A percentile compares a stretch with the other conserved stretches of the same genome.
Conservation (phyloP, 768 basidiomycete species). For the Xerocomus potaroensis region DNA sequence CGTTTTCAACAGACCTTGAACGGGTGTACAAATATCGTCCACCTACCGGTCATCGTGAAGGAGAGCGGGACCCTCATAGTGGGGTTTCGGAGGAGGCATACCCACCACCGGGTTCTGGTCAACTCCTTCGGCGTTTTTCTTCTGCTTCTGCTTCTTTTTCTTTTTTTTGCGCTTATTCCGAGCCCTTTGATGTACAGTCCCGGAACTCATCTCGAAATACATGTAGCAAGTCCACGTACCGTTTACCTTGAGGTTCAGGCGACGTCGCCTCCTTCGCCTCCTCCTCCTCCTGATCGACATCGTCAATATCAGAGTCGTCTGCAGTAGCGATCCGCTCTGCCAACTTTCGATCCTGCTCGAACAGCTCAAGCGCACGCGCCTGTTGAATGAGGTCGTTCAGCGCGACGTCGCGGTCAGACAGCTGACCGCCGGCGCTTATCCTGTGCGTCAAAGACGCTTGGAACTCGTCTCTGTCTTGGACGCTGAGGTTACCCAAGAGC, state of each 20-base stretch:
- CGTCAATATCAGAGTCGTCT: not conserved
- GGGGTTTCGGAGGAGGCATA: not conserved
- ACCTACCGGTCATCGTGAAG: too few relatives aligned
- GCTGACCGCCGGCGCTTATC: not conserved
- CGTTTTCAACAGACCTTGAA: not conserved
- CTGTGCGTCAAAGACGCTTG: not conserved
- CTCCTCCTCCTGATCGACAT: not conserved
- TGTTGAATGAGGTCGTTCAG: slow-evolving; percentile 1
- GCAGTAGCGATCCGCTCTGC: not conserved
- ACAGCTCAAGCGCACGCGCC: not conserved
- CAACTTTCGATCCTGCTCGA: not conserved
- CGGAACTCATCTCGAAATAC: not conserved
- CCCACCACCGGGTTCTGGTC: not conserved
- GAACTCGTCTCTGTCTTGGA: not conserved
- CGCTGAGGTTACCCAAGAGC: not conserved
- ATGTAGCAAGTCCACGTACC: not conserved
- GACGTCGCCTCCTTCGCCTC: not conserved
- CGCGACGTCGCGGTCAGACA: not conserved
- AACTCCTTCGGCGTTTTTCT: not conserved
- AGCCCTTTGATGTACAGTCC: too few relatives aligned
- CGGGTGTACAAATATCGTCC: not conserved
- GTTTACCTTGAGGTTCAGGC: not conserved
- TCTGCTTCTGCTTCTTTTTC: not conserved
- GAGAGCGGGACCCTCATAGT: too few relatives aligned
- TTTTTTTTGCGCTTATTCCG: not conserved